Conservation (phyloP, 495 filamentous ascomycete genomes). For the Tuber melanosporum region DNA sequence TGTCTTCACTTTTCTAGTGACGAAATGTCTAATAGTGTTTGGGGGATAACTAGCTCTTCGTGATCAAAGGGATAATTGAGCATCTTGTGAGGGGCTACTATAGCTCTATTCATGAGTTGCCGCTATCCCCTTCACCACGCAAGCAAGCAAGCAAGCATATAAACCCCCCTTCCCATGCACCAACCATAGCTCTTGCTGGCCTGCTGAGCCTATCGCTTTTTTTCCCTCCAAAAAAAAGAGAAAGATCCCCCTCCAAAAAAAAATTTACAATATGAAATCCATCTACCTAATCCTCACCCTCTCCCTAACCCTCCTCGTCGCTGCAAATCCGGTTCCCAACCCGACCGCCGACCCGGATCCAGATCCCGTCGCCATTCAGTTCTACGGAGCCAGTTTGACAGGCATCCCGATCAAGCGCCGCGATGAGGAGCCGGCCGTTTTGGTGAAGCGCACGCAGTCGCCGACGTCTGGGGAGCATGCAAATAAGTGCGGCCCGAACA, state of each 20-base stretch:
- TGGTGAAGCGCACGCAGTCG: slow-evolving; percentile 27
- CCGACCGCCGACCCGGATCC: slow-evolving; percentile 13
- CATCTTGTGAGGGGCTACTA: background rate
- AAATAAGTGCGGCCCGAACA: slow-evolving; percentile 16
- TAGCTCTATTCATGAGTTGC: background rate
- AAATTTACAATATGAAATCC: slow-evolving; percentile 14
- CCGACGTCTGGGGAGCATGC: slow-evolving; percentile 3
- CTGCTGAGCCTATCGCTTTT: background rate
- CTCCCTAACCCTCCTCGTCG: slow-evolving; percentile 10
- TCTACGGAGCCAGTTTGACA: slow-evolving; percentile 25
- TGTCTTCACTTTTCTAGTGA: background rate
- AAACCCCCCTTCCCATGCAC: background rate
- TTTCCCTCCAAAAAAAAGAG: no score
- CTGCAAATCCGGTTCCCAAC: slow-evolving; percentile 14
- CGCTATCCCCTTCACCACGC: background rate
- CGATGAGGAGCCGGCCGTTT: background rate
- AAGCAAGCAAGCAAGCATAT: background rate
- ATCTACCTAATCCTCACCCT: slow-evolving; percentile 4
- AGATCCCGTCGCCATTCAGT: slow-evolving; percentile 25
- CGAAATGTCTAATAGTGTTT: background rate
- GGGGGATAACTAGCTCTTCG: background rate
- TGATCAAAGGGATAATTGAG: background rate
- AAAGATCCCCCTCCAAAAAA: background rate
- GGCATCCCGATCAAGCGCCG: slow-evolving; percentile 14
- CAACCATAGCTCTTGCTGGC: background rate